Base-by-base conservation (phyloP, 2,329 filamentous ascomycete genomes). In the Akanthomyces muscarius region DNA sequence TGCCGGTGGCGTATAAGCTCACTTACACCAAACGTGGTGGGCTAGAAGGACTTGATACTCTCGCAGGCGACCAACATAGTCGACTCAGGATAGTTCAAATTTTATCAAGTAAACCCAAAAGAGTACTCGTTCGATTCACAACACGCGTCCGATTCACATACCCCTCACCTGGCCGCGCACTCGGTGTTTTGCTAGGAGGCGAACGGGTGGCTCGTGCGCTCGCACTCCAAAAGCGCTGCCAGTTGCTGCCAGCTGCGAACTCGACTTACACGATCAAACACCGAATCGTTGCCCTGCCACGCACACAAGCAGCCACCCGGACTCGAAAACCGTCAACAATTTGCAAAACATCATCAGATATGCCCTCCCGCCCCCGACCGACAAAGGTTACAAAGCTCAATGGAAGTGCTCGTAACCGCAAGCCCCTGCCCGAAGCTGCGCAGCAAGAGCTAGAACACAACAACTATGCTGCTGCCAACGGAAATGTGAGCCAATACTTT, bases 391-490 rank as follows among this genome's bases (percentile, higher is more conserved):
- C 42, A 18, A 62, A 55, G 42, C 42, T 21, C 21, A 62, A 62
- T 62, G 60, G 51, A 38, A 48, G 21, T 41, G 14, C 60, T 55
- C 60, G 60, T 16, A 14, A 28, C 30, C 51, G 60, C 21, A 62
- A 50, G 13, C 65, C 71, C n/a, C 66, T 76, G 61, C 60, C 66
- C 2, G 65, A 58, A 36, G 53, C 58, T 8, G 66, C 67, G 21
- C 72, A 73, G 13, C 70, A 74, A 52, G 73, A 76, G 58, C 69
- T 74, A 23, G 72, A 77, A 58, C 68, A 70, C 38, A 68, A 69
- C 44, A 68, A 69, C 44, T 67, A 65, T 7, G 58, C 62, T 33
- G 59, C 64, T 44, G 41, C 60, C 14, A 57, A 64, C 41, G 59
- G 41, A 61, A 52, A 30, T 23, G 38, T 52, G 38, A 52, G 57